Conservation (phyloP, 371 early-diverging fungal species). For the Mucor plumbeus region DNA sequence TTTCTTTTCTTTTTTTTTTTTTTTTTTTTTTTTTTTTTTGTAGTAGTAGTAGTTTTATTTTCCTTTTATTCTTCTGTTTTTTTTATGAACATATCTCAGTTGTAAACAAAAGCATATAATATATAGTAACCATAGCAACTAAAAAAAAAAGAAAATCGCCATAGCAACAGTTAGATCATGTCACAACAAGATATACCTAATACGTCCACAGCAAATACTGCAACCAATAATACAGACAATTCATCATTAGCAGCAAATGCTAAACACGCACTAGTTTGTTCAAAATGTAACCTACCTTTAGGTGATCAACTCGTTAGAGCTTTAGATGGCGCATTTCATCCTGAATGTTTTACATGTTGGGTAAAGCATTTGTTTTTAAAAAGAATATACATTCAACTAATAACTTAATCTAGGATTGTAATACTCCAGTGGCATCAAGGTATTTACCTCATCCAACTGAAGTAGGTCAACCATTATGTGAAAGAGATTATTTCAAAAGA, state of each 20-base stretch:
- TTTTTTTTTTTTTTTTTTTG: neutral
- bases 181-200: neutral
- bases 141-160: neutral
- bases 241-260: neutral
- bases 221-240: neutral
- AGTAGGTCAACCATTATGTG: conserved; percentile 77
- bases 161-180: neutral
- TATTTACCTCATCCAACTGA: conserved; percentile 79
- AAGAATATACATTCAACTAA: neutral
- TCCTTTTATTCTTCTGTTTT: neutral
- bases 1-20: neutral
- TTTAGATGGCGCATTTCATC: conserved; percentile 91
- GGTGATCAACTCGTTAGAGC: conserved; percentile 94
- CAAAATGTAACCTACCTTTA: conserved; percentile 85
- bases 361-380: conserved; percentile 23
- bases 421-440: conserved; percentile 79
- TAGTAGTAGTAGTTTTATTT: neutral
- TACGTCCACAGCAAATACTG: neutral
- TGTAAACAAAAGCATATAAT: neutral
- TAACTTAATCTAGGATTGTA: conserved; percentile 70
- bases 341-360: conserved; percentile 97
- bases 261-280: conserved; percentile 82
- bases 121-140: neutral
- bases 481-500: conserved; percentile 89
- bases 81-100: neutral